Conservation (phyloP, 2,329 filamentous ascomycete species). For the Emericellopsis atlantica region DNA sequence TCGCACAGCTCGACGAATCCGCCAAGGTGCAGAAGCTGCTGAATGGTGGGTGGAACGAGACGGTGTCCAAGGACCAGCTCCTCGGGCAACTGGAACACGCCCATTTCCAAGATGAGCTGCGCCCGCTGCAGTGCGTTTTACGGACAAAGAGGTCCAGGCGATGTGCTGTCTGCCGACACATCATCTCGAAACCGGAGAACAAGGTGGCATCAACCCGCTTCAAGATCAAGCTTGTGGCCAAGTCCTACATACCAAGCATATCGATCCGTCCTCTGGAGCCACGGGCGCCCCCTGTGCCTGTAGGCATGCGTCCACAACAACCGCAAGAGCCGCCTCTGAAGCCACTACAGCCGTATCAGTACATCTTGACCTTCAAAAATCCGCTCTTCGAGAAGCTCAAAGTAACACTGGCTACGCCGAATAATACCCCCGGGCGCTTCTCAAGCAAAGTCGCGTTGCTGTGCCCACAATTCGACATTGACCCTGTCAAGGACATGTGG, state of each 20-base stretch:
- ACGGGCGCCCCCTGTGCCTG: constrained; percentile 16
- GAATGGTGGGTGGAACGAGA: constrained; percentile 49
- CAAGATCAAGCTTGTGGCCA: constrained; percentile 82
- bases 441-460: constrained; percentile 76
- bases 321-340: constrained; percentile 25
- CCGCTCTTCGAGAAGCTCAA: constrained; percentile 86
- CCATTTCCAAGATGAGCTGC: constrained; percentile 60
- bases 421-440: constrained; percentile 64
- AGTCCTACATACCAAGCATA: constrained; percentile 77
- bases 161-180: constrained; percentile 84
- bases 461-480: constrained; percentile 88
- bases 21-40: constrained; percentile 47
- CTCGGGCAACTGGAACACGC: constrained; percentile 37
- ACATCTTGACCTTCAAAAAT: constrained; percentile 82
- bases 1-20: constrained; percentile 49
- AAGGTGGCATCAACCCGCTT: constrained; percentile 84
- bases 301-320: constrained; percentile 17
- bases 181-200: constrained; percentile 84
- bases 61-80: constrained; percentile 36
- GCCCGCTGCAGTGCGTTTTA: constrained; percentile 70
- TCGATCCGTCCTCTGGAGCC: constrained; percentile 52
- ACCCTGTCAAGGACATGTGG: constrained; percentile 77
- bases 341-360: constrained; percentile 57
- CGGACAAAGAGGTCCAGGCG: constrained; percentile 90
- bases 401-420: constrained; percentile 76